Percentiles rank a stretch among this genome's conserved stretches.
These are phyloP conservation scores for Myrmaecium sp. DNA, from an alignment of 2,329 filamentous ascomycete species.

Conservation along the genomic window DNA sequence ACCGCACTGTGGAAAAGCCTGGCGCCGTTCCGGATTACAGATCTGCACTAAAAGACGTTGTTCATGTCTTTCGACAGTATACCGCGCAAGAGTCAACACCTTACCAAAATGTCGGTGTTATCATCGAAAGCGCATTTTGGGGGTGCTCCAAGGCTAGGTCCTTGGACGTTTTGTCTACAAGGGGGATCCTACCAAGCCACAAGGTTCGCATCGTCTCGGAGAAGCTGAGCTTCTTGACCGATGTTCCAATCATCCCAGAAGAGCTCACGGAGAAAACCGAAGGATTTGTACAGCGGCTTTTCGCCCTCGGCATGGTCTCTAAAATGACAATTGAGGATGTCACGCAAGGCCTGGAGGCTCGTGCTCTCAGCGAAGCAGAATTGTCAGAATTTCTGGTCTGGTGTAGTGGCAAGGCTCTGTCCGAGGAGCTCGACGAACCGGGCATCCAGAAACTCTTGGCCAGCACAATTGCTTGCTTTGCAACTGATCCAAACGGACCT, in stretches of 20 bases:
- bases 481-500: constrained; percentile 24
- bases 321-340: constrained; percentile 80
- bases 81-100: constrained; percentile 83
- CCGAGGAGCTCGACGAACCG: constrained; percentile 52
- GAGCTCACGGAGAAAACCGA: constrained; percentile 49
- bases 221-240: constrained; percentile 64
- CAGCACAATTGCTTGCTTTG: constrained; percentile 64
- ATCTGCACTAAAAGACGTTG: constrained; percentile 52
- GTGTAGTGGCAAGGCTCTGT: constrained; percentile 55
- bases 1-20: constrained; percentile 14
- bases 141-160: constrained; percentile 59
- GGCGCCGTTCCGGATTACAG: constrained; percentile 24
- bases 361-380: constrained; percentile 64
- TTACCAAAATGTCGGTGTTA: constrained; percentile 62
- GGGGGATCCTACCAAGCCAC: constrained; percentile 70
- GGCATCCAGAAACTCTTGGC: constrained; percentile 57
- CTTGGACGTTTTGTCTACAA: constrained; percentile 77
- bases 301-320: constrained; percentile 71
- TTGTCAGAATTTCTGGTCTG: constrained; percentile 71
- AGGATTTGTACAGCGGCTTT: constrained; percentile 64
- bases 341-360: constrained; percentile 62
- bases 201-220: constrained; percentile 61
- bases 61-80: constrained; percentile 75
- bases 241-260: constrained; percentile 71
- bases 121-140: constrained; percentile 94